A percentile compares a stretch with the other conserved stretches of the same genome.
Conservation (phyloP, 75 land plant species). For the Picea sitchensis region DNA sequence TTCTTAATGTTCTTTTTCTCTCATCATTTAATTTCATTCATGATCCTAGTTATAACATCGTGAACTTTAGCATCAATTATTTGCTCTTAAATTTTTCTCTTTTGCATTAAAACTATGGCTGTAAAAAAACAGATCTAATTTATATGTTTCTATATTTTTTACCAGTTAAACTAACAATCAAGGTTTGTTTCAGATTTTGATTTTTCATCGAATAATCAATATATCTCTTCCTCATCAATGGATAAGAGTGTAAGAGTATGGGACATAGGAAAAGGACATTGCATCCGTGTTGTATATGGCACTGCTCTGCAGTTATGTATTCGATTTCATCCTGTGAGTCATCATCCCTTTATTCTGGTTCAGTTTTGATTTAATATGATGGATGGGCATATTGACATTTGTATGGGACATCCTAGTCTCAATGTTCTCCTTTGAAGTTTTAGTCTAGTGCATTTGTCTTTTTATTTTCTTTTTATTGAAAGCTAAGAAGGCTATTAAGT, state of each 20-base stretch:
- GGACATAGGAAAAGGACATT: conserved; percentile 82
- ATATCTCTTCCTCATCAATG: conserved; percentile 87
- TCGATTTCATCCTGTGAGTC: conserved; percentile 91
- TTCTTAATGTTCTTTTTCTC: too few species aligned
- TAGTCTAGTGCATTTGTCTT: too few species aligned
- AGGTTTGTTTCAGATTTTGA: conserved; percentile 73
- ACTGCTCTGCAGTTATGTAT: conserved; percentile 79
- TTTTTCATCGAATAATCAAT: conserved; percentile 93
- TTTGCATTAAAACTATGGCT: too few species aligned
- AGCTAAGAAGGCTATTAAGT: neutral
- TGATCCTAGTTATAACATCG: too few species aligned
- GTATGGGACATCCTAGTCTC: neutral
- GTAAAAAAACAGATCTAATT: too few species aligned
- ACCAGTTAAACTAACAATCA: neutral
- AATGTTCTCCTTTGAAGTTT: neutral
- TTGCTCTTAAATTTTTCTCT: too few species aligned
- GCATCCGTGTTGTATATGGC: conserved; percentile 91
- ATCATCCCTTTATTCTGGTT: neutral
- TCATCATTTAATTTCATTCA: too few species aligned
- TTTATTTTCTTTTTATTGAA: neutral
- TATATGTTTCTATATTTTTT: neutral
- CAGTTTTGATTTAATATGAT: neutral
- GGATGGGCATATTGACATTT: neutral
- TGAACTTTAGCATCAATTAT: too few species aligned
- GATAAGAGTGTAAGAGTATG: conserved; percentile 96